Evolutionary conservation across 192 early-diverging fungal genomes (phyloP), one percentile per base, ranked within the genome.

Genomic region (Chytriomyces confervae): DNA sequence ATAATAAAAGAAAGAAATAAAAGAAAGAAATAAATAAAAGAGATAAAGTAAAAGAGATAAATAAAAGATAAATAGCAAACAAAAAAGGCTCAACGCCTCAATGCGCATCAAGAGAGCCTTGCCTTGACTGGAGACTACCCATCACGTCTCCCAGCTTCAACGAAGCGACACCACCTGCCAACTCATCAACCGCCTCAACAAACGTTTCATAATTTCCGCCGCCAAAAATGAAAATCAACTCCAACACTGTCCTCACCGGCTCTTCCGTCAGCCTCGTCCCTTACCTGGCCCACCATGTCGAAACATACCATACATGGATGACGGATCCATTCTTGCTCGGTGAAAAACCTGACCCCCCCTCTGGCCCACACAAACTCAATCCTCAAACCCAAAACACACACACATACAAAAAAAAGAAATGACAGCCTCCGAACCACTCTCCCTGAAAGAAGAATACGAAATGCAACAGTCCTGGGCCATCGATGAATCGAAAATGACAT

Each of bases 271-370:
- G 92, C 11, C 90, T 98, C 2, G 94, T 96, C 11, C 97, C 97
- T 1, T 98, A 98, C 87, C 85, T 87, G 60, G 79, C 79, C 16
- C 91, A 92, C 62, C 97, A 98, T 88, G 96, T 98, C 1, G 86
- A 85, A 10, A 86, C 79, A 69, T 98, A 98, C 80, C 96, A 98
- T 82, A 91, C 92, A 69, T 98, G 97, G 97, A 97, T 98, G 95
- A 90, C 94, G 77, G 92, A 92, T 8, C 91, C 94, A 4, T 94
- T 89, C 82, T 85, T 98, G 27, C 92, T 94, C 68, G 92, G 92
- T 91, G 82, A 60, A 61, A 50, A 57, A 20, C 16, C 20, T 13
- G 16, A 57, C 53, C 5, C 13, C 3, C 16, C 20, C 53, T 53
- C 18, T 8, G 8, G 8, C 51, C 9, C 20, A 57, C 53, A 57